phyloP scores from a whole-genome alignment of 2,329 filamentous ascomycete genomes.

The Dactylellina cionopaga region DNA sequence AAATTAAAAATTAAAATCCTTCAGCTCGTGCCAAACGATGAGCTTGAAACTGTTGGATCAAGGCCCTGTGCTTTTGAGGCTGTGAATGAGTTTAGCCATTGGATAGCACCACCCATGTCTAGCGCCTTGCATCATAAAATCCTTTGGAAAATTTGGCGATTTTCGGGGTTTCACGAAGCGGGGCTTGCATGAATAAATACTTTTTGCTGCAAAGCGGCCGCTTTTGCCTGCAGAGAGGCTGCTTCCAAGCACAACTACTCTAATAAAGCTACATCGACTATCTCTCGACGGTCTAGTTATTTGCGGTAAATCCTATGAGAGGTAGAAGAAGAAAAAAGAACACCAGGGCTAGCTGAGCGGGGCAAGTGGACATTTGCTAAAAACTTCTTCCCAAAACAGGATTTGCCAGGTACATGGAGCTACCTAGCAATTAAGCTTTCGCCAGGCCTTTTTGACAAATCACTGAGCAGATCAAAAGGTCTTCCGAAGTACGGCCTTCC shows the following conservation, averaged over 20 bases:
- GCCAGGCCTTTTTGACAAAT: slow-evolving; percentile 9
- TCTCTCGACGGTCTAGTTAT: too few relatives aligned
- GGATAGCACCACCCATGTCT: slow-evolving; percentile 26
- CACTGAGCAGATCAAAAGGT: slow-evolving; percentile 5
- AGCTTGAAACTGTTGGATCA: slow-evolving; percentile 18
- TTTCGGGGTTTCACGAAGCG: slow-evolving; percentile 22
- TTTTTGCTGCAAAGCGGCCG: slow-evolving; percentile 16
- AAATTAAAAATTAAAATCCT: background rate
- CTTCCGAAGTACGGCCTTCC: background rate
- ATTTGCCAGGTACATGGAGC: background rate
- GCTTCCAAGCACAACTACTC: background rate
- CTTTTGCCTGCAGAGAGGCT: slow-evolving; percentile 13
- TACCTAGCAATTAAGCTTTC: slow-evolving; percentile 1
- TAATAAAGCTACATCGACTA: too few relatives aligned
- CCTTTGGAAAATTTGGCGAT: slow-evolving; percentile 23
- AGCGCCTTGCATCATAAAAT: slow-evolving; percentile 37
- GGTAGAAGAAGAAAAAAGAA: too few relatives aligned
- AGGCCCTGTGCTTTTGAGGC: slow-evolving; percentile 6
- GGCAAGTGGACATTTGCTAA: background rate
- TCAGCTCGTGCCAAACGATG: slow-evolving; percentile 11
- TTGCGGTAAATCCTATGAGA: too few relatives aligned
- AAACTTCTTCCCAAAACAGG: slow-evolving; percentile 25
- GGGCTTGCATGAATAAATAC: slow-evolving; percentile 24
- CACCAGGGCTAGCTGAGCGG: too few relatives aligned
- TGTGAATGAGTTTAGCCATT: slow-evolving; percentile 16